Evolutionary conservation across 2,329 filamentous ascomycete species (phyloP).

Genomic region (Fusarium sacchari): DNA sequence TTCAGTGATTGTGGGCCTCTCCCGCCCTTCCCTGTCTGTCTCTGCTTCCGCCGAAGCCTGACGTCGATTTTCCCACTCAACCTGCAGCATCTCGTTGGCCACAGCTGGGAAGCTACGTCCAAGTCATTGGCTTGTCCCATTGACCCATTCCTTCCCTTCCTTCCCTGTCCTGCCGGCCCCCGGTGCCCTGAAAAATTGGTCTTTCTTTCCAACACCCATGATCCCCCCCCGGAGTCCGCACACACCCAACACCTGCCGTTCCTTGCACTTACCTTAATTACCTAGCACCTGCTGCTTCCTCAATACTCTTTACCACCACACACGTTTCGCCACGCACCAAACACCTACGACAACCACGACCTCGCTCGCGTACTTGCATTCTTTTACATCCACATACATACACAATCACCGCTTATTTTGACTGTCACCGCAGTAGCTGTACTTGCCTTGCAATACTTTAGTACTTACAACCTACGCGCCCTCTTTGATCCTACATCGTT

Average conservation of each 20-base stretch:
- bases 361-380: conserved; percentile 41
- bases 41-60: conserved; percentile 26
- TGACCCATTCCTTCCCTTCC: conserved; percentile 38
- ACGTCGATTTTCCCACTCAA: conserved; percentile 38
- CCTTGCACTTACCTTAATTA: conserved; percentile 41
- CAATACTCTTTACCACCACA: conserved; percentile 37
- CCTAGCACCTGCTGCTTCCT: conserved; percentile 39
- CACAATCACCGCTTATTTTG: conserved; percentile 37
- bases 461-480: conserved; percentile 13
- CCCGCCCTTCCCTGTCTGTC: conserved; percentile 27
- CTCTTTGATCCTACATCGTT: conserved; percentile 23
- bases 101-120: conserved; percentile 4
- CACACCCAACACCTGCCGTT: conserved; percentile 30
- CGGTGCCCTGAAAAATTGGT: conserved; percentile 41
- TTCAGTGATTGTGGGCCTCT: conserved; percentile 30
- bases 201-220: conserved; percentile 18
- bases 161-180: conserved; percentile 33
- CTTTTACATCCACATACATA: conserved; percentile 25
- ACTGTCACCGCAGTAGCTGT: conserved; percentile 31
- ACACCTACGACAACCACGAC: conserved; percentile 32
- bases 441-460: conserved; percentile 11
- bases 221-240: conserved; percentile 37
- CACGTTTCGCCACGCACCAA: conserved; percentile 44
- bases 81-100: conserved; percentile 32
- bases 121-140: conserved; percentile 14